These are phyloP conservation scores for Aspergillus haitiensis DNA, from an alignment of 495 filamentous ascomycete species.

Conservation along the genomic window DNA sequence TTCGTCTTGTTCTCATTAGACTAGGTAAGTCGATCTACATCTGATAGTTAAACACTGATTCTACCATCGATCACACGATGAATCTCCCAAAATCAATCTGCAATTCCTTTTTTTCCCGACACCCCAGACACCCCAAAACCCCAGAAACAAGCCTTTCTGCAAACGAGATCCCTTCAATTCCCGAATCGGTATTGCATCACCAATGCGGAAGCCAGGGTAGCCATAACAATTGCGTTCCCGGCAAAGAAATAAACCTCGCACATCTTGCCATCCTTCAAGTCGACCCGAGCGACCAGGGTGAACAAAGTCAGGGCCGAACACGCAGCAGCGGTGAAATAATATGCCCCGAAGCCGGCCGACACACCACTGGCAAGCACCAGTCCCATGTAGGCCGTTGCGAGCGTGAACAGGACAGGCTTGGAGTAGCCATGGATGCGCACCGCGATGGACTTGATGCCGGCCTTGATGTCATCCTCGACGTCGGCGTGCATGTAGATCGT, in stretches of 20 bases:
- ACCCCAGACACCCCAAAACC: no score
- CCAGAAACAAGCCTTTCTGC: no score
- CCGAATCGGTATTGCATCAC: conserved; percentile 1
- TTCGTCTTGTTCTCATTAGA: no score
- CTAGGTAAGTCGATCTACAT: no score
- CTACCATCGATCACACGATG: no score
- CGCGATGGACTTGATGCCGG: not conserved
- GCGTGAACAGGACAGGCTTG: conserved; percentile 2
- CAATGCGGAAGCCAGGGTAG: not conserved
- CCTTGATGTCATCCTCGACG: conserved; percentile 15
- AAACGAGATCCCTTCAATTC: not conserved
- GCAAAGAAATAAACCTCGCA: conserved; percentile 7
- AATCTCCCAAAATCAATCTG: no score
- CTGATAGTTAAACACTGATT: no score
- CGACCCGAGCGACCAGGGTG: not conserved
- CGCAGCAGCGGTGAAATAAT: conserved; percentile 1
- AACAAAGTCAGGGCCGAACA: not conserved
- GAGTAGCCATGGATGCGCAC: conserved; percentile 8
- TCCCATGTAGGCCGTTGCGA: not conserved
- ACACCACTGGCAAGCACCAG: not conserved
- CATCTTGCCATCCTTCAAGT: conserved; percentile 7
- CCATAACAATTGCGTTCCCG: not conserved
- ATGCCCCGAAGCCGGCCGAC: not conserved
- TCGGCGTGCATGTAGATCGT: conserved; percentile 17
- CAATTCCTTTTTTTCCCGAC: no score